These are phyloP conservation scores for Porcisia hertigi DNA, from an alignment of 208 protist genomes.

Conservation along the genomic window DNA sequence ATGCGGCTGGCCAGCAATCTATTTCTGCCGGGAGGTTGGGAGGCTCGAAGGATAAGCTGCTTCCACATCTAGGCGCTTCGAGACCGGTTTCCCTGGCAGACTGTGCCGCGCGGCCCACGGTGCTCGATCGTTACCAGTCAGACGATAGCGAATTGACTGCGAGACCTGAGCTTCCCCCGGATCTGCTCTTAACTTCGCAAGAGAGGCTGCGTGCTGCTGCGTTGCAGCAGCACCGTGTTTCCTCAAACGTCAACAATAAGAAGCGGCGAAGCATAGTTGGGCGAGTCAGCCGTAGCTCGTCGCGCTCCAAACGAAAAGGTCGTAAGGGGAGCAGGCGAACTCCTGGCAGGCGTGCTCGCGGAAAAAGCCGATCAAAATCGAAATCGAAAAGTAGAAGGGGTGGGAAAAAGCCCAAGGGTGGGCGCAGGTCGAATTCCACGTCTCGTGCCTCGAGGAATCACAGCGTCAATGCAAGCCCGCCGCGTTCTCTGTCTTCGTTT, in stretches of 20 bases:
- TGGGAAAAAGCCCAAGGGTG: background rate
- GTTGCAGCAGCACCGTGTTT: slow-evolving; percentile 13
- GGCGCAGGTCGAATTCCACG: background rate
- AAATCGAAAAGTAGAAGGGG: slow-evolving; percentile 8
- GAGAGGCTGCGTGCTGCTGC: slow-evolving; percentile 14
- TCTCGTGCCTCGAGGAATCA: background rate
- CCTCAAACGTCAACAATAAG: slow-evolving; percentile 8
- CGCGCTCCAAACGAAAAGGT: background rate
- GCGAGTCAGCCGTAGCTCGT: slow-evolving; percentile 15
- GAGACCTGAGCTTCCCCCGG: slow-evolving; percentile 22
- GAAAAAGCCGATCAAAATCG: slow-evolving; percentile 1
- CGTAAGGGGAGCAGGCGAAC: slow-evolving; percentile 15
- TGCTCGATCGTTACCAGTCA: slow-evolving; percentile 22
- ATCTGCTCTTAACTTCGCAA: slow-evolving; percentile 23
- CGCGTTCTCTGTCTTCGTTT: slow-evolving; percentile 1
- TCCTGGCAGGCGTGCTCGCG: background rate
- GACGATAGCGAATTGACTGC: slow-evolving; percentile 3
- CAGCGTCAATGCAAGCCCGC: background rate
- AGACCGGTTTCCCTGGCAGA: slow-evolving; percentile 19
- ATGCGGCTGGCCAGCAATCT: slow-evolving; percentile 26
- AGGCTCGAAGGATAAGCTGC: slow-evolving; percentile 2
- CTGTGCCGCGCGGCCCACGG: slow-evolving; percentile 14
- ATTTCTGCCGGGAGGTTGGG: slow-evolving; percentile 1
- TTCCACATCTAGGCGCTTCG: slow-evolving; percentile 4
- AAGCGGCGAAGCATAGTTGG: slow-evolving; percentile 21